A percentile compares a stretch with the other conserved stretches of the same genome.
These are phyloP conservation scores for Cutaneotrichosporon dermatis DNA, from an alignment of 1,284 basidiomycete genomes.

Conservation along the genomic window DNA sequence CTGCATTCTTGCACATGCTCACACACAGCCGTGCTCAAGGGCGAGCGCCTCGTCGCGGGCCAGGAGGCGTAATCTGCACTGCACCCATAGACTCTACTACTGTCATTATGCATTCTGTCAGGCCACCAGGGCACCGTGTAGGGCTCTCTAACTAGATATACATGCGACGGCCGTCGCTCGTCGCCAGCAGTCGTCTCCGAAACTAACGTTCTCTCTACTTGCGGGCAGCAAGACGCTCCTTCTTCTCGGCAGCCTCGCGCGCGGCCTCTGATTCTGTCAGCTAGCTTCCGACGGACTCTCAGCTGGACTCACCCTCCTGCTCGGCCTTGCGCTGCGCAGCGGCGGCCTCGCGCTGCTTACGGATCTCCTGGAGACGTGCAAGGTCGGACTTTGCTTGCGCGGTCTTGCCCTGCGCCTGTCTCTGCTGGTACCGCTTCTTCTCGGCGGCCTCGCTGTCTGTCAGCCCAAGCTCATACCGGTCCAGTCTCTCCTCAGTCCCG, in stretches of 20 bases:
- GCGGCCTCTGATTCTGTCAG: conserved; percentile 36
- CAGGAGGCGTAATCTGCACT: conserved; percentile 33
- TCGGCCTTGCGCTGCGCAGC: conserved; percentile 79
- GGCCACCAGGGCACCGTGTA: not conserved
- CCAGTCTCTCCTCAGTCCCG: no score
- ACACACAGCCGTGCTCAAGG: conserved; percentile 54
- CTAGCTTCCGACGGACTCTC: not conserved
- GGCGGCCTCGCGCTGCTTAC: conserved; percentile 76
- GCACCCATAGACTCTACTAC: not conserved
- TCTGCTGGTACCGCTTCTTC: conserved; percentile 64
- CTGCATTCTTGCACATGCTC: not conserved
- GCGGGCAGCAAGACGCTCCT: conserved; percentile 19
- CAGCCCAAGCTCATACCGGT: not conserved
- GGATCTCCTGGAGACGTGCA: conserved; percentile 77
- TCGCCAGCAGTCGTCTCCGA: not conserved
- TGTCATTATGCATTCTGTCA: conserved; percentile 14
- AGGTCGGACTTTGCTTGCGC: conserved; percentile 81
- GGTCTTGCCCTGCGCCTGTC: conserved; percentile 70
- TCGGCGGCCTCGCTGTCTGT: conserved; percentile 74
- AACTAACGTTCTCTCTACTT: not conserved
- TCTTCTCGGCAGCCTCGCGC: conserved; percentile 43
- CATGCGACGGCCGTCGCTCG: not conserved
- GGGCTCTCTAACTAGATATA: no score
- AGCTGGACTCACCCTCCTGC: conserved; percentile 56
- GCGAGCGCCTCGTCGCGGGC: conserved; percentile 58